Evolutionary conservation across 2,329 filamentous ascomycete genomes (phyloP).

Genomic region (Alternaria arbusti): DNA sequence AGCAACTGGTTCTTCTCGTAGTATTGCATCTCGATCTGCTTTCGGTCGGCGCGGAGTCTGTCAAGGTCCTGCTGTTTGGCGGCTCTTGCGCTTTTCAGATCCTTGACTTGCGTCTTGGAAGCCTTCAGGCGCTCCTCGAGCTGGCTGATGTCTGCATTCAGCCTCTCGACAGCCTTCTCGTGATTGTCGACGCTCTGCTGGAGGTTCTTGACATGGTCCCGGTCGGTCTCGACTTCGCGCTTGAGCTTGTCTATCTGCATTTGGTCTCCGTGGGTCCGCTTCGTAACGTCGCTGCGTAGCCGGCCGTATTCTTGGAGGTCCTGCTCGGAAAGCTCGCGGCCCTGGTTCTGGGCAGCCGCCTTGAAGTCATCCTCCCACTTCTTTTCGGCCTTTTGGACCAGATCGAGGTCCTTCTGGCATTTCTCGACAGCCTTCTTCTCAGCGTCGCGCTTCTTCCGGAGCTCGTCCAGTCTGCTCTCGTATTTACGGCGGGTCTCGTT

Average conservation of each 20-base stretch:
- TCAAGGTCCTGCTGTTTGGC: constrained; percentile 91
- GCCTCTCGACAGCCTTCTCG: constrained; percentile 74
- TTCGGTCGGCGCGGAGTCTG: constrained; percentile 52
- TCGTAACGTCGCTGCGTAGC: constrained; percentile 83
- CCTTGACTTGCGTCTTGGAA: constrained; percentile 67
- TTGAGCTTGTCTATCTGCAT: constrained; percentile 84
- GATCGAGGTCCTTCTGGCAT: constrained; percentile 78
- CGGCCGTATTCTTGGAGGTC: constrained; percentile 90
- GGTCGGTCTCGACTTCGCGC: constrained; percentile 88
- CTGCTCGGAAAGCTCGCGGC: constrained; percentile 80
- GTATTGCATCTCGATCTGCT: constrained; percentile 72
- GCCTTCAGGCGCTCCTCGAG: constrained; percentile 72
- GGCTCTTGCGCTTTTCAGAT: constrained; percentile 78
- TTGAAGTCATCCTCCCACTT: constrained; percentile 89
- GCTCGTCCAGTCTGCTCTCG: constrained; percentile 70
- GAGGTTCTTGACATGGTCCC: constrained; percentile 86
- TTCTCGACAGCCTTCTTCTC: constrained; percentile 73
- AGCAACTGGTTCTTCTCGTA: constrained; percentile 94
- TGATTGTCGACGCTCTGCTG: constrained; percentile 85
- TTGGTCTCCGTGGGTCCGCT: constrained; percentile 80
- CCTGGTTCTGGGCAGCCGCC: constrained; percentile 83
- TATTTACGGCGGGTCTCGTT: constrained; percentile 72
- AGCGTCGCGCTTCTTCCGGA: constrained; percentile 77
- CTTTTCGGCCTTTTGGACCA: constrained; percentile 87
- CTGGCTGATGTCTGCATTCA: constrained; percentile 72